Conservation (phyloP, 1,284 basidiomycete genomes). For the Xerocomus amazonicus region DNA sequence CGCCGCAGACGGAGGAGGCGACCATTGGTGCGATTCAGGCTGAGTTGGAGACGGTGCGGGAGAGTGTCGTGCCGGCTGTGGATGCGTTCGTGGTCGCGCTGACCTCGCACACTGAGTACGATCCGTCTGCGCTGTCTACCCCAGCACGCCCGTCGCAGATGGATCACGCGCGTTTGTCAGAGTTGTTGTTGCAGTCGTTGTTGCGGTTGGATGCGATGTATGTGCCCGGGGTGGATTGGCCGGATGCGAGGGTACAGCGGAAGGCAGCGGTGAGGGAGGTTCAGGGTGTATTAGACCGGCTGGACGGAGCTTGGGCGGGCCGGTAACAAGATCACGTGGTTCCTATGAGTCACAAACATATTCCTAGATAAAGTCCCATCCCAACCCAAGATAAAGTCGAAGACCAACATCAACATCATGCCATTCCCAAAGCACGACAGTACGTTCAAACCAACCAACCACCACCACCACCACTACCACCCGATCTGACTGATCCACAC, state of each 20-base stretch:
- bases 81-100: conserved; percentile 47
- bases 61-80: conserved; percentile 51
- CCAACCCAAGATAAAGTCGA: too few relatives aligned
- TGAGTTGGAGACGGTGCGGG: conserved; percentile 56
- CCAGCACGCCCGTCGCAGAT: conserved; percentile 9
- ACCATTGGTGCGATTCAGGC: conserved; percentile 54
- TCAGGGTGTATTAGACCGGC: conserved; percentile 52
- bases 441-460: conserved; percentile 6
- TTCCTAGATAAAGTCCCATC: too few relatives aligned
- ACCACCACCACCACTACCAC: too few relatives aligned
- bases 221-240: conserved; percentile 61
- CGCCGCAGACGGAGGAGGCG: conserved; percentile 46
- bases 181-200: conserved; percentile 72
- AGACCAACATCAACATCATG: conserved; percentile 20
- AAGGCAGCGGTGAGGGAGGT: conserved; percentile 73
- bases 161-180: conserved; percentile 62
- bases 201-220: conserved; percentile 72
- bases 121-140: background rate
- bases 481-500: conserved; percentile 14
- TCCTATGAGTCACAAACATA: too few relatives aligned
- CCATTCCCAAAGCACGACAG: conserved; percentile 33
- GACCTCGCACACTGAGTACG: background rate
- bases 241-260: conserved; percentile 63
- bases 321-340: conserved; percentile 15
- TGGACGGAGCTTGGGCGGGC: conserved; percentile 49